These are phyloP conservation scores for Beauveria pseudobassiana DNA, from an alignment of 2,329 filamentous ascomycete species.

Conservation along the genomic window DNA sequence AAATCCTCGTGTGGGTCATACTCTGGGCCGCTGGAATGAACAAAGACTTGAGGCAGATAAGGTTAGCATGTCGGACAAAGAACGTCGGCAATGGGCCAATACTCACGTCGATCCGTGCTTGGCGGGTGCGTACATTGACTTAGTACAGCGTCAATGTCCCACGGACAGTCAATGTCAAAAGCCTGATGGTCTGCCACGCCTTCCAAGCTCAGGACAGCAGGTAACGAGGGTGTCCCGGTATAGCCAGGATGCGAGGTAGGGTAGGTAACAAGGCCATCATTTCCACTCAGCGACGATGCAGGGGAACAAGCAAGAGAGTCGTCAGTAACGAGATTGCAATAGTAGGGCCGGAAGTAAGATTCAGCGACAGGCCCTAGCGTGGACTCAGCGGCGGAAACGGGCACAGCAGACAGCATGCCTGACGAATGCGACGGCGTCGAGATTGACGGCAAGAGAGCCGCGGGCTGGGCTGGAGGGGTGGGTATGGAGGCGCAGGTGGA, in stretches of 20 bases:
- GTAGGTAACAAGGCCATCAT: not conserved
- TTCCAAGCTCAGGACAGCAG: slow-evolving; percentile 14
- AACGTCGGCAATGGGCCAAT: not conserved
- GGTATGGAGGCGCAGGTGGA: not conserved
- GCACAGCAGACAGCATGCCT: not conserved
- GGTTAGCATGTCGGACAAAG: not conserved
- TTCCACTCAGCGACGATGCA: not conserved
- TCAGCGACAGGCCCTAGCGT: not conserved
- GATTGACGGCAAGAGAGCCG: slow-evolving; percentile 5
- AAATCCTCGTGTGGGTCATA: slow-evolving; percentile 7
- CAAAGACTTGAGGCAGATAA: not conserved
- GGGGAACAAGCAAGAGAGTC: not conserved
- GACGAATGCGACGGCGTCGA: not conserved
- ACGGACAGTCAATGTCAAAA: slow-evolving; percentile 18
- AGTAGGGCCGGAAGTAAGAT: not conserved
- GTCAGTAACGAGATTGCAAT: not conserved
- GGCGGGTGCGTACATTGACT: slow-evolving; percentile 10
- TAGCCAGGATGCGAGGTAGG: not conserved
- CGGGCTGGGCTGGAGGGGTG: not conserved
- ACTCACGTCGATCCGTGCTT: not conserved
- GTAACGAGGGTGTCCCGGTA: slow-evolving; percentile 12
- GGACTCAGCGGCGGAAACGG: not conserved
- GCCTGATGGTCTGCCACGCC: slow-evolving; percentile 15
- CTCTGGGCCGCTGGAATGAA: not conserved
- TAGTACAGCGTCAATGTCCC: slow-evolving; percentile 17